Evolutionary conservation across 2,329 filamentous ascomycete genomes (phyloP), one percentile per base, ranked within the genome.

Genomic region (Ophiostoma tasmaniense): DNA sequence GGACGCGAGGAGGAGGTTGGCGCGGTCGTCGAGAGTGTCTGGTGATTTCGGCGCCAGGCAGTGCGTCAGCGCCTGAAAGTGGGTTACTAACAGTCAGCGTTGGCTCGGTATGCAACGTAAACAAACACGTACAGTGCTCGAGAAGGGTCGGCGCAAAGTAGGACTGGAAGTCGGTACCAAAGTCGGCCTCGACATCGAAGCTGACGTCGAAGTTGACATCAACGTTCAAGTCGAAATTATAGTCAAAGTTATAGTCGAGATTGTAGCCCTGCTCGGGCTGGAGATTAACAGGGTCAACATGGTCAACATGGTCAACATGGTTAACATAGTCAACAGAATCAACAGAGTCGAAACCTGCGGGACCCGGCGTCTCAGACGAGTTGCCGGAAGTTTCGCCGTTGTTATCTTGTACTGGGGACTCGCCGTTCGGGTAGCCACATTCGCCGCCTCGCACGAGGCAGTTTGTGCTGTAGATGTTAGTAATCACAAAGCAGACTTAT

Each of bases 391-490:
- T 25, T 30, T 61, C 55, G 25, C 55, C 55, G 7, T 61, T 61
- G n/a, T 13, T 33, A 14, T 61, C 55, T 20, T 25, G 55, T 17
- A 14, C 25, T 22, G 22, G 13, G 7, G 30, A 20, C 20, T 45
- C 33, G 50, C n/a, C 65, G 22, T 39, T 55, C 0, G 64, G 64
- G 28, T 69, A 69, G 17, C 68, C 68, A 22, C 68, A 69, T 28
- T 52, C 68, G 1, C 68, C 68, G 3, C 68, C 68, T 7, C 68
- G 68, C 17, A 66, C 62, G 3, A 69, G 64, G 28, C 68, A 66
- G 64, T 69, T 69, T 37, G 68, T 69, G 55, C 68, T 69, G 42
- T n/a, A 3, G 25, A 25, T 30, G 17, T 64, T 64, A 37, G 61
- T 39, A n/a, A 64, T 35, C 25, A 64, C 14, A 13, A 37, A 8